Base-by-base conservation (phyloP, 306 rosid species). In the Crotalaria pallida region DNA sequence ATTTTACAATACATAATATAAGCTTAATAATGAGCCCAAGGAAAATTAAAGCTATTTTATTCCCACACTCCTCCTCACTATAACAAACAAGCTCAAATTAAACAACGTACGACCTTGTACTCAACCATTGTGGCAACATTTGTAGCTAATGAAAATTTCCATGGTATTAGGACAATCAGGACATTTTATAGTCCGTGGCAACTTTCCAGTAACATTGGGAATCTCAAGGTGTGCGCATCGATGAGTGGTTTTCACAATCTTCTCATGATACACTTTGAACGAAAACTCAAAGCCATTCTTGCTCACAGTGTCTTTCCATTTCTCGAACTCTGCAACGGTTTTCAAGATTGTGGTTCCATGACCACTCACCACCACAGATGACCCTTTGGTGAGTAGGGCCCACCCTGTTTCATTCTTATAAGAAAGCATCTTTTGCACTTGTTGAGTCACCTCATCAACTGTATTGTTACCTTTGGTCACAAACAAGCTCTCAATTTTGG, bases 381-480 rank as follows among this genome's bases (percentile, higher is more conserved):
- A 69, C 0, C 90, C 92, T 5, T 79, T 84, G 68, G 49, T 72
- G 0, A 88, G 64, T 24, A 88, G 68, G 2, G 65, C 81, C 88
- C 90, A 88, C 12, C 90, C 90, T 1, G 34, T 65, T 26, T 85
- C 90, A 23, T 80, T 82, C 73, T 88, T 84, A 80, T 81, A 83
- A 0, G 90, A 81, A 13, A 85, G 74, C 65, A 88, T 21, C 33
- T 82, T 80, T 10, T 86, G 81, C 16, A 89, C 76, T 33, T 89
- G 86, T 48, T 81, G 68, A 0, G 84, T 79, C 12, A 76, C 69
- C 0, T 48, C 0, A 58, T 72, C 75, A 1, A 26, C 36, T 12
- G 74, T 43, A 53, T 26, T 74, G 45, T 78, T 31, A 23, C 41
- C 64, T 51, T 63, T 83, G 48, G 82, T 76, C 10, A 73, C 52